Evolutionary conservation across 148 eudicot genomes (phyloP).

Genomic region (Amaranthus cruentus): DNA sequence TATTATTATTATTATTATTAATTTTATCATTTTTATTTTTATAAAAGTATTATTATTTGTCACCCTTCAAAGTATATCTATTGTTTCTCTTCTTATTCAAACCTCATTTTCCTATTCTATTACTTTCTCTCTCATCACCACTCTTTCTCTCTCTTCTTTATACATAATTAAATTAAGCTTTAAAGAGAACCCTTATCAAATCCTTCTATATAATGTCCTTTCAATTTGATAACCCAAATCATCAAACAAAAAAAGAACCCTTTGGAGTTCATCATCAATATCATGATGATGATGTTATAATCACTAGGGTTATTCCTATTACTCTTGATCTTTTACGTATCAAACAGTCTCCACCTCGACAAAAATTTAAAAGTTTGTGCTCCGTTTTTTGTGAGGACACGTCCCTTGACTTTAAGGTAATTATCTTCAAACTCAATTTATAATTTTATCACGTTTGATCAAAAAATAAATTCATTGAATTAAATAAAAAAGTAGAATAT

Average conservation of each 20-base stretch:
- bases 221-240: constrained; percentile 36
- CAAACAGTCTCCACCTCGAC: constrained; percentile 11
- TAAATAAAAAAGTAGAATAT: too few species aligned
- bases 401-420: constrained; percentile 13
- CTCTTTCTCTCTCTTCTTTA: constrained; percentile 20
- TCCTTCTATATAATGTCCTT: constrained; percentile 55
- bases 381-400: neutral
- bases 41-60: too few species aligned
- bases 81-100: neutral
- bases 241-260: constrained; percentile 10
- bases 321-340: constrained; percentile 22
- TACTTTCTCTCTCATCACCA: neutral
- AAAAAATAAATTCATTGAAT: too few species aligned
- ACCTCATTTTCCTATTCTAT: constrained; percentile 13
- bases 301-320: constrained; percentile 8
- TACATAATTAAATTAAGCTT: constrained; percentile 32
- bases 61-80: too few species aligned
- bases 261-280: neutral
- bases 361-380: neutral
- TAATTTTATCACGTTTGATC: neutral
- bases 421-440: neutral
- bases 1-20: too few species aligned
- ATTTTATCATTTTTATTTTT: too few species aligned
- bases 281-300: constrained; percentile 2
- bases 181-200: constrained; percentile 12